A percentile compares a stretch with the other conserved stretches of the same genome.
These are phyloP conservation scores for Amanita subjunquillea DNA, from an alignment of 768 basidiomycete genomes.

Conservation along the genomic window DNA sequence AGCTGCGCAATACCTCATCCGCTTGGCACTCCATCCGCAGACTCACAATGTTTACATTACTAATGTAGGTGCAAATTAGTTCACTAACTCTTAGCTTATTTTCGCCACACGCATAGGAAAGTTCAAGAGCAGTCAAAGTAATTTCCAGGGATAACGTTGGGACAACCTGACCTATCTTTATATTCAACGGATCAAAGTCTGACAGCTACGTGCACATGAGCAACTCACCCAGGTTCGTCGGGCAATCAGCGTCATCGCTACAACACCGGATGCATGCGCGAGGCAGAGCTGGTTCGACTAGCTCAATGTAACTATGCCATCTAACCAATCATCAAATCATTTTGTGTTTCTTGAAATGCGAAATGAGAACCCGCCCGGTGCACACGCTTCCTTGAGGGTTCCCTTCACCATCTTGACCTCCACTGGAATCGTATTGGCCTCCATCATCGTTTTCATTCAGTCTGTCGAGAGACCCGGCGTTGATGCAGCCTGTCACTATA, in stretches of 20 bases:
- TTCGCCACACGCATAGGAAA: neutral
- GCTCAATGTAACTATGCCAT: slow-evolving; percentile 50
- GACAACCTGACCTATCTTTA: slow-evolving; percentile 40
- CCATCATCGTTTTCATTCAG: slow-evolving; percentile 38
- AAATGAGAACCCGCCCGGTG: slow-evolving; percentile 26
- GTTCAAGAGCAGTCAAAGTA: slow-evolving; percentile 41
- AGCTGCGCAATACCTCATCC: neutral
- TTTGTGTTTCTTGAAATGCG: neutral
- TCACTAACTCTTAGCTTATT: neutral
- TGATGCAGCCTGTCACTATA: slow-evolving; percentile 48
- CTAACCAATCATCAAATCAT: slow-evolving; percentile 11
- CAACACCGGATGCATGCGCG: slow-evolving; percentile 53
- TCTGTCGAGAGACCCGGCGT: slow-evolving; percentile 27
- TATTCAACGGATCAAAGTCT: neutral
- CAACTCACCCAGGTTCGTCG: slow-evolving; percentile 30
- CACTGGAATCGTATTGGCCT: slow-evolving; percentile 51
- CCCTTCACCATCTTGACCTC: slow-evolving; percentile 38
- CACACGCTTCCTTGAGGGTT: slow-evolving; percentile 44
- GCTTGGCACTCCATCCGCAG: no score
- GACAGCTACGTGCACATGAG: neutral
- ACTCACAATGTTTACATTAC: no score
- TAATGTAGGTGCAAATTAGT: neutral
- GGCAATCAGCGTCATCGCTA: slow-evolving; percentile 42
- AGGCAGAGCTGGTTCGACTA: slow-evolving; percentile 38
- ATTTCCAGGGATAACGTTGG: slow-evolving; percentile 39